Evolutionary conservation across 148 eudicot species (phyloP), one percentile per base, ranked within the genome.

Genomic region (Amaranthus palmeri): DNA sequence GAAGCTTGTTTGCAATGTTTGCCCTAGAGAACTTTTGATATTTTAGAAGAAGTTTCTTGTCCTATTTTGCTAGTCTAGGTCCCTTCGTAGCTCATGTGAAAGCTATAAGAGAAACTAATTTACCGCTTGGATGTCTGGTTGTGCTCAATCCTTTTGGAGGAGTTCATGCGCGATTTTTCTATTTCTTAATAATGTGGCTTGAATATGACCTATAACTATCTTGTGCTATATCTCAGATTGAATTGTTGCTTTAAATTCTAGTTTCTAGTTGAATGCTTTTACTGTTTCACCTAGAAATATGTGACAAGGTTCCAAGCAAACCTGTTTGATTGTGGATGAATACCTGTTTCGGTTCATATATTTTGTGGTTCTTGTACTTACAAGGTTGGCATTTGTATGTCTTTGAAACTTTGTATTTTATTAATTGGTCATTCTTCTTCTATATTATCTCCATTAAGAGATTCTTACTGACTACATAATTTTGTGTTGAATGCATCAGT

Each of bases 401-500:
- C 36, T 25, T 25, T 25, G 1, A 25, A 25, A 2, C 36, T 25
- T 25, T 25, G 36, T 25, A 25, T 25, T 25, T 25, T 25, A 2
- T 1, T 25, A 25, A 25, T 25, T 25, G 2, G 36, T 25, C 36
- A 25, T 25, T 25, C 36, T 25, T 25, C 36, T 25, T 25, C 2
- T 25, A 25, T 25, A 25, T 25, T 25, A 25, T 25, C 36, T 25
- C 36, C 36, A 25, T 25, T 25, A 25, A 25, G 36, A 25, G 2
- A 25, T 25, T 25, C 36, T 25, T 46, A 64, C 54, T 17, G 55
- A 54, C 17, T 64, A 46, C 52, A 13, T 54, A 13, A 42, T 49
- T 25, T 56, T 40, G 62, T 67, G 10, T 63, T 75, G 65, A 53
- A 60, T 60, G 13, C 46, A 49, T 64, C 42, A 76, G 74, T 48